phyloP scores from a whole-genome alignment of 192 early-diverging fungal genomes.

The Spizellomyces sp. region DNA sequence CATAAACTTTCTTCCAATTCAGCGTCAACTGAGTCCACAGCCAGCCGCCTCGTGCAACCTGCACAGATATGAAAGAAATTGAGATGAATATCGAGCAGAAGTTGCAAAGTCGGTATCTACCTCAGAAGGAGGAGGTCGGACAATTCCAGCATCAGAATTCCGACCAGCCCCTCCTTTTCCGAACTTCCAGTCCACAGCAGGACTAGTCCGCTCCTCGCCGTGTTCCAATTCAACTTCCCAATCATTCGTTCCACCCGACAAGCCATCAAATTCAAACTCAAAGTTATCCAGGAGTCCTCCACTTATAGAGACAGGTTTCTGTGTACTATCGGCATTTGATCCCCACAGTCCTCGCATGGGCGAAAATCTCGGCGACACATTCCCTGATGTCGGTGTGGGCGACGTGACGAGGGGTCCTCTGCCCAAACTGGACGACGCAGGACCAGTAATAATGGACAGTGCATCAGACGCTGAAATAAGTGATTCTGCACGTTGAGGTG shows the following conservation, averaged over 20 bases:
- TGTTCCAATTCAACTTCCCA: background rate
- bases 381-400: constrained; percentile 11
- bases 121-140: constrained; percentile 11
- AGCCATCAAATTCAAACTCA: constrained; percentile 24
- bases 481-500: background rate
- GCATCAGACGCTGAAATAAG: background rate
- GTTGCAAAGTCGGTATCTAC: background rate
- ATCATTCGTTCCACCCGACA: background rate
- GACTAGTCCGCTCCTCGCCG: background rate
- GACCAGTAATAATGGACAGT: background rate
- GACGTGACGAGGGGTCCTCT: constrained; percentile 16
- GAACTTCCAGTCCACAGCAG: too few relatives aligned
- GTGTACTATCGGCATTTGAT: background rate
- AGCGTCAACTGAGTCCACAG: background rate
- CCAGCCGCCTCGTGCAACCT: constrained; percentile 20
- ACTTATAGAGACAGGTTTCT: background rate
- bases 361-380: constrained; percentile 15
- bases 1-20: constrained; percentile 8
- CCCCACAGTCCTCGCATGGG: constrained; percentile 23
- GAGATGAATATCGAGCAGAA: background rate
- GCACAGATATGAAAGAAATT: background rate
- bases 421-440: background rate
- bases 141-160: background rate
- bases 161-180: background rate
- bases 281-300: constrained; percentile 16